Conservation (phyloP, 768 basidiomycete genomes). For the Rossbeevera mucosa region DNA sequence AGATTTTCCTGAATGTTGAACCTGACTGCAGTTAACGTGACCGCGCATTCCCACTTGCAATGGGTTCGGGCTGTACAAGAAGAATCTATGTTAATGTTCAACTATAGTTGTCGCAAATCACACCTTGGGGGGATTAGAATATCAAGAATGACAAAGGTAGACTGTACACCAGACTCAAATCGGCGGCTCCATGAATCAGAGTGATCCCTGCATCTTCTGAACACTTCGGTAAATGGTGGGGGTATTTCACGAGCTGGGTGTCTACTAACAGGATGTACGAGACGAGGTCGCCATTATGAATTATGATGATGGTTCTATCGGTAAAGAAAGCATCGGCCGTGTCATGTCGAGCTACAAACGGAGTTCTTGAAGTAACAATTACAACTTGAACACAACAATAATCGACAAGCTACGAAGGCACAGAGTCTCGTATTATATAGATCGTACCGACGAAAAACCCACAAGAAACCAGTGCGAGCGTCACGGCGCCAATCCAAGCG, state of each 20-base stretch:
- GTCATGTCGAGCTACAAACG: background rate
- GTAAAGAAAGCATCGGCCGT: background rate
- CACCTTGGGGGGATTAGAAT: too few species aligned
- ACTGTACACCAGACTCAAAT: too few species aligned
- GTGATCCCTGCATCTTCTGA: background rate
- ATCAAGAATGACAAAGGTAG: too few species aligned
- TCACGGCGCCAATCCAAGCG: slow-evolving; percentile 37
- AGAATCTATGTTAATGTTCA: too few species aligned
- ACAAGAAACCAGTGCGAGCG: slow-evolving; percentile 24
- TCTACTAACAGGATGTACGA: background rate
- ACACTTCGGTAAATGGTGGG: background rate
- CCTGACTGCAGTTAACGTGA: too few species aligned
- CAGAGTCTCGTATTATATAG: slow-evolving; percentile 24
- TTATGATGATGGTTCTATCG: background rate
- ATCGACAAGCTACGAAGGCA: slow-evolving; percentile 5
- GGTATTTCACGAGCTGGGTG: background rate
- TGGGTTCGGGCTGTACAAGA: too few species aligned
- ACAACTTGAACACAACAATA: background rate
- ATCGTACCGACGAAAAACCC: slow-evolving; percentile 26
- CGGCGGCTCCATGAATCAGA: too few species aligned
- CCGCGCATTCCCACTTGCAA: too few species aligned
- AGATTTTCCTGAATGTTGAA: too few species aligned
- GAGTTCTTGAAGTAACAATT: background rate
- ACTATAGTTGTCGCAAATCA: too few species aligned
- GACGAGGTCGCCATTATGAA: background rate